These are phyloP conservation scores for Capsicum baccatum DNA, from an alignment of 257 asterid species.

Conservation along the genomic window DNA sequence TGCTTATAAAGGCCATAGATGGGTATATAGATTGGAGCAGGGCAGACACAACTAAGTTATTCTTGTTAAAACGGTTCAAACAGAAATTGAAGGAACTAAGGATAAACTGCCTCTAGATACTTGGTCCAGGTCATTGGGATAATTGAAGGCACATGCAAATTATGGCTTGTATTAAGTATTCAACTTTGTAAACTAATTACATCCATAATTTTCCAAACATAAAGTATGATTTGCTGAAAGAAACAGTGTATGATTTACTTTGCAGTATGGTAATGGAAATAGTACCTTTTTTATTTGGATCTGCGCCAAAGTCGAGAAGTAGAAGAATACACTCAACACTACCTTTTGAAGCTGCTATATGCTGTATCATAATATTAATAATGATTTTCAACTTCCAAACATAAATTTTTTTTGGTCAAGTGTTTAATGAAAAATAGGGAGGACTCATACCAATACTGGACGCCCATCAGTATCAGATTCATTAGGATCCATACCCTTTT, in stretches of 20 bases:
- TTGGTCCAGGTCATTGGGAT: not conserved
- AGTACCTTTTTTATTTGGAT: constrained; percentile 73
- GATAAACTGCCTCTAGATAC: constrained; percentile 8
- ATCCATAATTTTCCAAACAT: constrained; percentile 9
- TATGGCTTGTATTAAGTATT: not conserved
- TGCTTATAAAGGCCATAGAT: not conserved
- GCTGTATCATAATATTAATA: constrained; percentile 49
- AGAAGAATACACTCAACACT: constrained; percentile 56
- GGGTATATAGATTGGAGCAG: not conserved
- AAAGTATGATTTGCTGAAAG: not conserved
- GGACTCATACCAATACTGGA: constrained; percentile 59
- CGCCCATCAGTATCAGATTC: constrained; percentile 70
- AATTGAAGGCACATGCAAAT: not conserved
- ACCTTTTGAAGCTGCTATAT: constrained; percentile 70
- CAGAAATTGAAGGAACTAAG: not conserved
- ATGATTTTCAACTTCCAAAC: not conserved
- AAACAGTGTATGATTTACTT: not conserved
- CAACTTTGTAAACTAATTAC: constrained; percentile 14
- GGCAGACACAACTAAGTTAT: not conserved
- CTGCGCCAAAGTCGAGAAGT: constrained; percentile 73
- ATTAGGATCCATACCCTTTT: constrained; percentile 69
- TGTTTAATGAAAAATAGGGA: not conserved
- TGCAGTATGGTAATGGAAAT: not conserved
- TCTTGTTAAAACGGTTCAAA: not conserved
- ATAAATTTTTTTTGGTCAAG: not conserved